Base-by-base conservation (phyloP, 352 stramenopile species). In the Pythium aristosporum region DNA sequence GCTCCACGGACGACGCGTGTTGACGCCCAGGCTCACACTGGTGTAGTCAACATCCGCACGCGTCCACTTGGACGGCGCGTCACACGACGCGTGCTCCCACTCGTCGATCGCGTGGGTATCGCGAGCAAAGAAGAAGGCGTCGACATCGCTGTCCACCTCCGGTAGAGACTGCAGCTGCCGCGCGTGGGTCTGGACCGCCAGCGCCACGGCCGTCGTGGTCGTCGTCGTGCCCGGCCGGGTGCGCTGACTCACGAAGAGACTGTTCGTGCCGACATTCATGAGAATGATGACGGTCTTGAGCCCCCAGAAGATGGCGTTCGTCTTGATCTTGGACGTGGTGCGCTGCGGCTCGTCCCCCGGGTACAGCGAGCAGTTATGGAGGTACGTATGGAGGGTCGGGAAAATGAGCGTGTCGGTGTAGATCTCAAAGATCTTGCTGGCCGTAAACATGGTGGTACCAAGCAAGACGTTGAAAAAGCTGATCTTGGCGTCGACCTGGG, bases 341-440 rank as follows among this genome's bases (percentile, higher is more conserved):
- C 76, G 74, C n/a, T 73, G 74, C 51, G 78, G 78, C 58, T 78
- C 67, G 61, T 87, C 78, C 20, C 75, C 75, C 9, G 76, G 78
- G 46, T 83, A 87, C 49, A 85, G 43, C 46, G 74, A 77, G 63
- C 72, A 82, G 61, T 87, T 87, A 72, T 85, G 72, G 47, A 87
- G 61, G 34, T 87, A 87, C 11, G 78, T 87, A 21, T 72, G 69
- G 3, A 87, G 52, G 37, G 74, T 83, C 16, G 78, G 76, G 59
- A 85, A 84, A 48, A 88, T 79, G 63, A 88, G 74, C 56, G 74
- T 80, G 59, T 85, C 79, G 47, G 65, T 76, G 60, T 79, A 85
- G 42, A 84, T 73, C 65, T 83, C 79, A 50, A 85, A 87, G 48
- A 83, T 51, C 56, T 85, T 87, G 49, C 74, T 65, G 41, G 70